Percentiles rank a stretch among this genome's conserved stretches.
Conservation (phyloP, 1,284 basidiomycete species). For the Vanrija sp. region DNA sequence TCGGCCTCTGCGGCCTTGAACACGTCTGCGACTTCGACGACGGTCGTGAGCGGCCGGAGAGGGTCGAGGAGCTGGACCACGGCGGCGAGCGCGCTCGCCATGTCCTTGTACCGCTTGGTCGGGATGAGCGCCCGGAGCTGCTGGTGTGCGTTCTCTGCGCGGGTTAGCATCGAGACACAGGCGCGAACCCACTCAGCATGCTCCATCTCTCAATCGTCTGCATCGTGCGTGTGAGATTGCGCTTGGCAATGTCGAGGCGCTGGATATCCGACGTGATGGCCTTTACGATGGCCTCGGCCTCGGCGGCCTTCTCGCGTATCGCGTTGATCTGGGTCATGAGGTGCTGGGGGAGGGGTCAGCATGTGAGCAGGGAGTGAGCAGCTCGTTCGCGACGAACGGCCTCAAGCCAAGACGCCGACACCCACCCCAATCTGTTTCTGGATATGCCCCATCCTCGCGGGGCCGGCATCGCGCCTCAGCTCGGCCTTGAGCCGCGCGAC, state of each 20-base stretch:
- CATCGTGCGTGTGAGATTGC: constrained; percentile 84
- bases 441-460: constrained; percentile 75
- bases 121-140: constrained; percentile 74
- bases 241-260: constrained; percentile 88
- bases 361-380: constrained; percentile 5
- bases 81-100: constrained; percentile 78
- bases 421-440: constrained; percentile 87
- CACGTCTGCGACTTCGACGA: constrained; percentile 70
- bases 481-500: constrained; percentile 65
- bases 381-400: background rate
- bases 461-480: constrained; percentile 71
- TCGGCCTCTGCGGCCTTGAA: constrained; percentile 73
- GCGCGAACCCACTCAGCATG: constrained; percentile 72
- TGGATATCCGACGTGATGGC: constrained; percentile 97
- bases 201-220: constrained; percentile 84
- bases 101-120: constrained; percentile 74
- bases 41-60: constrained; percentile 69
- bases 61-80: constrained; percentile 75
- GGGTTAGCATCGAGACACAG: constrained; percentile 1
- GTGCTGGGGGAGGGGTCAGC: constrained; percentile 64
- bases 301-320: constrained; percentile 90
- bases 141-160: constrained; percentile 69
- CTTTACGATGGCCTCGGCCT: constrained; percentile 91
- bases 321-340: constrained; percentile 87
- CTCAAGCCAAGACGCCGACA: background rate